phyloP scores from a whole-genome alignment of 768 basidiomycete species.

The Boletus bicolor region DNA sequence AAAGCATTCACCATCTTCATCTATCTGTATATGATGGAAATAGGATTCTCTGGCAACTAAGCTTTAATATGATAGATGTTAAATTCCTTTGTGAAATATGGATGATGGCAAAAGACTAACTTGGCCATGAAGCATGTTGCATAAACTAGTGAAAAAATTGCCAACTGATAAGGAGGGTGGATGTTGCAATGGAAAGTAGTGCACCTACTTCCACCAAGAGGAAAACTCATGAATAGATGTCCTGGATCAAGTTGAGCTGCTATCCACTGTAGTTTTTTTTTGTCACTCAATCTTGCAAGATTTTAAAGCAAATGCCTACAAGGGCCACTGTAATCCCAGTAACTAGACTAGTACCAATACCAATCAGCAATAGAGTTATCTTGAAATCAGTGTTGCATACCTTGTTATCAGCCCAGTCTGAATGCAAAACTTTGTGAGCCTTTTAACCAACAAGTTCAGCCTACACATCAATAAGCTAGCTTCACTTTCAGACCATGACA shows the following conservation, averaged over 20 bases:
- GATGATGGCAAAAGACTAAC: conserved; percentile 8
- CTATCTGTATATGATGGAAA: conserved; percentile 2
- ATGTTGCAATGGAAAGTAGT: neutral
- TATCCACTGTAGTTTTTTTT: conserved; percentile 17
- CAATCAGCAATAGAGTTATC: neutral
- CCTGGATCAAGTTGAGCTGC: conserved; percentile 10
- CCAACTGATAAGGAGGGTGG: neutral
- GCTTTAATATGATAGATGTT: conserved; percentile 7
- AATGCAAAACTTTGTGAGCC: conserved; percentile 16
- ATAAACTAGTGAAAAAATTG: conserved; percentile 19
- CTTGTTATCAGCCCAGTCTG: conserved; percentile 30
- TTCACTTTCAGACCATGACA: neutral
- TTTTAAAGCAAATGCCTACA: conserved; percentile 12
- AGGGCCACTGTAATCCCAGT: conserved; percentile 10
- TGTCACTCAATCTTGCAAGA: neutral
- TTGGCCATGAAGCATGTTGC: conserved; percentile 29
- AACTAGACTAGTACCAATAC: conserved; percentile 10
- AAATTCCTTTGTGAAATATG: neutral
- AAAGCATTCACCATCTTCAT: neutral
- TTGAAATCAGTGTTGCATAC: conserved; percentile 2
- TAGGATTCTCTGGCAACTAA: conserved; percentile 30
- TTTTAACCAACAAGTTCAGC: conserved; percentile 14
- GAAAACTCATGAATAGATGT: conserved; percentile 26
- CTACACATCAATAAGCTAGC: conserved; percentile 1
- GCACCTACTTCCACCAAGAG: conserved; percentile 24